Evolutionary conservation across 73 alveolate genomes (phyloP), one percentile per base, ranked within the genome.

Genomic region (Paramecium bursaria): DNA sequence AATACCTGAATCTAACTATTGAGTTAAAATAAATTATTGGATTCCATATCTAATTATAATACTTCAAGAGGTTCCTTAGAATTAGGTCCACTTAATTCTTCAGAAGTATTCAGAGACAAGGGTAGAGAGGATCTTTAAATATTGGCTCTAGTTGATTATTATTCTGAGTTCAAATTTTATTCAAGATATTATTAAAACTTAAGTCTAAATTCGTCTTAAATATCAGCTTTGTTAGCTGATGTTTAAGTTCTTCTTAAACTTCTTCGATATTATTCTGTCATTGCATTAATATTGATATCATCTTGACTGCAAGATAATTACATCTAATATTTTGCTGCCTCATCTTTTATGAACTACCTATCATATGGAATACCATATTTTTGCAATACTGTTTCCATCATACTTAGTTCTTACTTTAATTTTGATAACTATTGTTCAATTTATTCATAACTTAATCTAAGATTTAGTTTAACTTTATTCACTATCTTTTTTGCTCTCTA

Each of bases 381-480:
- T 6, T 39, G 19, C 44, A 67, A 14, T 25, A 67, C 33, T 47
- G 33, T 67, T 42, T 67, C 82, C 82, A 67, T 67, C 9, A 67
- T n/a, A 2, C 60, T 39, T 39, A 67, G 22, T 67, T 67, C 82
- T 21, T 67, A 67, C 44, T 67, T 67, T 15, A 67, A 47, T 47
- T 25, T 33, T 2, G 53, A 9, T 57, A 67, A 39, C 44, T 67
- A 39, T 39, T 67, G 33, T 79, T 79, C 89, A 2, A 79, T 61
- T 47, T 79, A 61, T 13, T 79, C 89, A 54, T 53, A 61, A 54
- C 89, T 79, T 26, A 61, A 48, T 79, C 54, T 79, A n/a, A 79
- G 50, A 14, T 79, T 79, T 15, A 53, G 25, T 33, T 35, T 31
- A 19, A 79, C 57, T 54, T 79, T 79, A 52, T 79, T 79, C 15